Evolutionary conservation across 2,329 filamentous ascomycete species (phyloP).

Genomic region (Pseudovirgaria hyperparasitica): DNA sequence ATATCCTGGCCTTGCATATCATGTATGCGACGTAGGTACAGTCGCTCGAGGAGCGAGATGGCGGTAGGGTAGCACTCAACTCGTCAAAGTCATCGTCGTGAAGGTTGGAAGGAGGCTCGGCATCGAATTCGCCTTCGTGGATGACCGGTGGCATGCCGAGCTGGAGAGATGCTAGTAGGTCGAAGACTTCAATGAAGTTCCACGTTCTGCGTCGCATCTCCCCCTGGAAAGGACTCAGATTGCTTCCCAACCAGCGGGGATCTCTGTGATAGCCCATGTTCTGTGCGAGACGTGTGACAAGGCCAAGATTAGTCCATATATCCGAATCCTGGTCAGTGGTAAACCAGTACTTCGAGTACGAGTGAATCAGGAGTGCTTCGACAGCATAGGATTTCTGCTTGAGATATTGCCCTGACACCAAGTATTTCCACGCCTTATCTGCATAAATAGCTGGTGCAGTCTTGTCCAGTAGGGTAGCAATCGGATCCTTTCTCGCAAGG

Average conservation of each 20-base stretch:
- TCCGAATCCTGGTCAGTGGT: no score
- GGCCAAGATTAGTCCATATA: slow-evolving; percentile 9
- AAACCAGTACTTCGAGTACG: no score
- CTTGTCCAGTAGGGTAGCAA: no score
- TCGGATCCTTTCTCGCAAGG: no score
- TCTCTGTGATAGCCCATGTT: slow-evolving; percentile 10
- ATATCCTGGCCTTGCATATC: slow-evolving; percentile 5
- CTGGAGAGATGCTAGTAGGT: slow-evolving; percentile 34
- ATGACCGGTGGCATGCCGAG: slow-evolving; percentile 38
- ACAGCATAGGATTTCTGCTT: no score
- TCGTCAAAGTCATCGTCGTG: slow-evolving; percentile 31
- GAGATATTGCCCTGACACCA: no score
- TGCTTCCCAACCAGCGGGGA: no score
- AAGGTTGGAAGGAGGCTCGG: slow-evolving; percentile 30
- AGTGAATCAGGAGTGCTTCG: no score
- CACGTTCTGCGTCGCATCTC: slow-evolving; percentile 36
- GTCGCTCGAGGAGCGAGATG: slow-evolving; percentile 6
- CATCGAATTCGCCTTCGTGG: slow-evolving; percentile 28
- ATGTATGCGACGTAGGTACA: slow-evolving; percentile 10
- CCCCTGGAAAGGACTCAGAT: slow-evolving; percentile 24
- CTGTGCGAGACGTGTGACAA: slow-evolving; percentile 9
- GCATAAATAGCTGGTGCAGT: no score
- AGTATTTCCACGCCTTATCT: no score
- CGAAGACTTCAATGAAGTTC: slow-evolving; percentile 30
- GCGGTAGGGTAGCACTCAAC: slow-evolving; percentile 21